A percentile compares a stretch with the other conserved stretches of the same genome.
phyloP scores from a whole-genome alignment of 164 flowering plant species.

The Sedum album region DNA sequence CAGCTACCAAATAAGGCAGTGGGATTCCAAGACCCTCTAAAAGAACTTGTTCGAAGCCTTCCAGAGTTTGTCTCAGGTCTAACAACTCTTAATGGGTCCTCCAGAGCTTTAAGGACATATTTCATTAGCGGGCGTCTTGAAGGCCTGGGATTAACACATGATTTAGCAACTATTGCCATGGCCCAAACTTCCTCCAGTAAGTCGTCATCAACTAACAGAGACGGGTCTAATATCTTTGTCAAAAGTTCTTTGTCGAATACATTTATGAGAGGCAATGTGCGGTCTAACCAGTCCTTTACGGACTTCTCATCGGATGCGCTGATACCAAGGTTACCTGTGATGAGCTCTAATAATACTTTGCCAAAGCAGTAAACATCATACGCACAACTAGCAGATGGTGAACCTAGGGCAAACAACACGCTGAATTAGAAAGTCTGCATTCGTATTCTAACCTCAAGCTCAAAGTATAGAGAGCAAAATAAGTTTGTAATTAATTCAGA shows the following conservation, averaged over 20 bases:
- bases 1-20: slow-evolving; percentile 92
- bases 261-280: slow-evolving; percentile 56
- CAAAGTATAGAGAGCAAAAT: too few relatives aligned
- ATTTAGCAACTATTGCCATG: slow-evolving; percentile 90
- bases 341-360: slow-evolving; percentile 84
- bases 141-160: slow-evolving; percentile 90
- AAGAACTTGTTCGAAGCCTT: slow-evolving; percentile 63
- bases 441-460: too few relatives aligned
- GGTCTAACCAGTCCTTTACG: slow-evolving; percentile 38
- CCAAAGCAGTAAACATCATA: slow-evolving; percentile 93
- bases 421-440: neutral
- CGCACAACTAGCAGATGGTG: slow-evolving; percentile 53
- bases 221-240: slow-evolving; percentile 77
- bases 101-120: slow-evolving; percentile 80
- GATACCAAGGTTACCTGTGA: slow-evolving; percentile 89
- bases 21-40: slow-evolving; percentile 78
- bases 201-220: slow-evolving; percentile 74
- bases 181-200: slow-evolving; percentile 97
- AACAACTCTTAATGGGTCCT: slow-evolving; percentile 90
- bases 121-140: slow-evolving; percentile 78
- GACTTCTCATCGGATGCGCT: slow-evolving; percentile 53
- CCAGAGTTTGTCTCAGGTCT: slow-evolving; percentile 74
- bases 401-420: slow-evolving; percentile 28
- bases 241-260: slow-evolving; percentile 75
- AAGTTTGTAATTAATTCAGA: too few relatives aligned